Evolutionary conservation across 176 grass and related monocot genomes (phyloP).

Genomic region (Cenchrus fungigraminus): DNA sequence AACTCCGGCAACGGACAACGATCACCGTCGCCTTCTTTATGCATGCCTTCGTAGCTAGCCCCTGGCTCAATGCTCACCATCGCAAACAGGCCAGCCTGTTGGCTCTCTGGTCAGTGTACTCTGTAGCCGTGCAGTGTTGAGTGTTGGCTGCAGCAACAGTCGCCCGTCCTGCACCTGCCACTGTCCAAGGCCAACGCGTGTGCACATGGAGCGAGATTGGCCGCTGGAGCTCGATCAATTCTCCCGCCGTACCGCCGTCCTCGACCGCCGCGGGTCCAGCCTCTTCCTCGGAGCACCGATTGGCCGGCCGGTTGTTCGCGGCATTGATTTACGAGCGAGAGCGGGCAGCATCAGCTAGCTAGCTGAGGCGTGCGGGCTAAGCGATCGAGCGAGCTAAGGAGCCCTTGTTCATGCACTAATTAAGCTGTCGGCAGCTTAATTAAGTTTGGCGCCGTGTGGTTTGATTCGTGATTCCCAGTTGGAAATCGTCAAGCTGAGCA

Average conservation of each 20-base stretch:
- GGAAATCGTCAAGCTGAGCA: no score
- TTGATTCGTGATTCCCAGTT: neutral
- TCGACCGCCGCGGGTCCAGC: constrained; percentile 16
- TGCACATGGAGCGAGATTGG: neutral
- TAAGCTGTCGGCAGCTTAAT: neutral
- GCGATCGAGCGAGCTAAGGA: neutral
- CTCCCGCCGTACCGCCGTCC: constrained; percentile 4
- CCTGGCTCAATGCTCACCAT: neutral
- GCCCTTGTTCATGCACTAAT: neutral
- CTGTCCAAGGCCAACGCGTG: neutral
- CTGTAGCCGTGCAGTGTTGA: neutral
- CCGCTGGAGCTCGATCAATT: neutral
- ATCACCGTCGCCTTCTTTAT: constrained; percentile 11
- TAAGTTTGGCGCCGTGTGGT: no score
- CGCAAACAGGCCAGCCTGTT: neutral
- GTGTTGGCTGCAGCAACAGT: neutral
- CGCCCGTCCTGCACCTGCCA: neutral
- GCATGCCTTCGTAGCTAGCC: neutral
- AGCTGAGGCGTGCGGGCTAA: constrained; percentile 13
- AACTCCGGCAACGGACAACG: neutral
- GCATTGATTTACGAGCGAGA: neutral
- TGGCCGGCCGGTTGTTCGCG: constrained; percentile 7
- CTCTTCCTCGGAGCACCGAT: constrained; percentile 5
- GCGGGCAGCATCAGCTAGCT: neutral
- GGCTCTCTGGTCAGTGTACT: neutral